phyloP scores from a whole-genome alignment of 805 yeast genomes.

The Kodamaea jinghongensis region DNA sequence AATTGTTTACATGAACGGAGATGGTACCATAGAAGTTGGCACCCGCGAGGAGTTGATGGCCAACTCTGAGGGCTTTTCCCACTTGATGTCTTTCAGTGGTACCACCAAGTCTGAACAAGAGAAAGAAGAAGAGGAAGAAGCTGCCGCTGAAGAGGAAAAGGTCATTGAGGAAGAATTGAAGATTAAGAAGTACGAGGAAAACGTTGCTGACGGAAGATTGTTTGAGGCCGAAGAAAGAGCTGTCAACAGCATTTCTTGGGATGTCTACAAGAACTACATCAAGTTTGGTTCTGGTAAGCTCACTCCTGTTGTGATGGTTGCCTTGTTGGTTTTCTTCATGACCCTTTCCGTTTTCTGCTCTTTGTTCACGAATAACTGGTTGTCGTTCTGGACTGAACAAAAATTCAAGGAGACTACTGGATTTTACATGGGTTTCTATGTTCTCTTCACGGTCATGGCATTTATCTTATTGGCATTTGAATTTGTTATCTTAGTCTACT shows the following conservation, averaged over 20 bases:
- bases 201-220: slow-evolving; percentile 2
- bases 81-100: slow-evolving; percentile 38
- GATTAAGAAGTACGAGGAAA: background rate
- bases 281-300: slow-evolving; percentile 16
- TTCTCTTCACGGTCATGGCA: slow-evolving; percentile 54
- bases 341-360: slow-evolving; percentile 47
- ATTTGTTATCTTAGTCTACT: slow-evolving; percentile 46
- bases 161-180: slow-evolving; percentile 1
- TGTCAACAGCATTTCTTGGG: slow-evolving; percentile 26
- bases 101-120: slow-evolving; percentile 13
- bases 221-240: slow-evolving; percentile 19
- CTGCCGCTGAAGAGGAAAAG: background rate
- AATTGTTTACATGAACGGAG: slow-evolving; percentile 64
- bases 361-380: slow-evolving; percentile 70
- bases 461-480: slow-evolving; percentile 41
- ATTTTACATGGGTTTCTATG: slow-evolving; percentile 73
- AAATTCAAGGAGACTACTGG: slow-evolving; percentile 50
- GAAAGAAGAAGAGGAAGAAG: slow-evolving; percentile 3
- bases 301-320: background rate
- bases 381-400: slow-evolving; percentile 73
- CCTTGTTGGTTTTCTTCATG: slow-evolving; percentile 33
- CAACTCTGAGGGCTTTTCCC: slow-evolving; percentile 32
- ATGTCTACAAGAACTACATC: slow-evolving; percentile 32
- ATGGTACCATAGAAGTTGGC: slow-evolving; percentile 60
- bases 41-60: slow-evolving; percentile 50